A percentile compares a stretch with the other conserved stretches of the same genome.
Evolutionary conservation across 2,329 filamentous ascomycete species (phyloP).

Genomic region (Microsporum canis): DNA sequence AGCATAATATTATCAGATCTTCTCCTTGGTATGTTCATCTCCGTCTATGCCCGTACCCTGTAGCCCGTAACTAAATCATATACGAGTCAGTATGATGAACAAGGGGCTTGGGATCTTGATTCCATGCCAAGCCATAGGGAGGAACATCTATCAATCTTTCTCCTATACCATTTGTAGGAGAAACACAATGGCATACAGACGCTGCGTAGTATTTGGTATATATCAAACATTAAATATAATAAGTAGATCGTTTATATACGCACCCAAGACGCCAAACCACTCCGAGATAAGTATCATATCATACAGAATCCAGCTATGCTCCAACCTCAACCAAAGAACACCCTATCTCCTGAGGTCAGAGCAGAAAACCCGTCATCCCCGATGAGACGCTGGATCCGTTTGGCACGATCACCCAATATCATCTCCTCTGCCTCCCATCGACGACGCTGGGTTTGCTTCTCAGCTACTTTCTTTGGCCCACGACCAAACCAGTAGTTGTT

Average conservation of each 20-base stretch:
- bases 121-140: neutral
- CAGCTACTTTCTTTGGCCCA: slow-evolving; percentile 19
- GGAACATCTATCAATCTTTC: neutral
- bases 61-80: neutral
- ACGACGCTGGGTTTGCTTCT: slow-evolving; percentile 23
- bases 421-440: slow-evolving; percentile 33
- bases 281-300: neutral
- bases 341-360: neutral
- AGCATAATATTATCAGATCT: neutral
- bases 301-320: neutral
- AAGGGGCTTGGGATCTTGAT: neutral
- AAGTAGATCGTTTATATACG: neutral
- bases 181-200: neutral
- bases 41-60: neutral
- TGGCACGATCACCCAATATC: slow-evolving; percentile 28
- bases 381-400: slow-evolving; percentile 10
- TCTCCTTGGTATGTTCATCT: neutral
- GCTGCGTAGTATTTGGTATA: neutral
- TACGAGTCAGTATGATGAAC: neutral
- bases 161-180: neutral
- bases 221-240: neutral
- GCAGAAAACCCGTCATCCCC: slow-evolving; percentile 7
- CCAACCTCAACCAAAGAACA: neutral
- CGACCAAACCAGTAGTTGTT: slow-evolving; percentile 27
- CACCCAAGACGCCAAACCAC: neutral